Evolutionary conservation across 1,284 basidiomycete genomes (phyloP).

Genomic region (Jaminaea rosea): DNA sequence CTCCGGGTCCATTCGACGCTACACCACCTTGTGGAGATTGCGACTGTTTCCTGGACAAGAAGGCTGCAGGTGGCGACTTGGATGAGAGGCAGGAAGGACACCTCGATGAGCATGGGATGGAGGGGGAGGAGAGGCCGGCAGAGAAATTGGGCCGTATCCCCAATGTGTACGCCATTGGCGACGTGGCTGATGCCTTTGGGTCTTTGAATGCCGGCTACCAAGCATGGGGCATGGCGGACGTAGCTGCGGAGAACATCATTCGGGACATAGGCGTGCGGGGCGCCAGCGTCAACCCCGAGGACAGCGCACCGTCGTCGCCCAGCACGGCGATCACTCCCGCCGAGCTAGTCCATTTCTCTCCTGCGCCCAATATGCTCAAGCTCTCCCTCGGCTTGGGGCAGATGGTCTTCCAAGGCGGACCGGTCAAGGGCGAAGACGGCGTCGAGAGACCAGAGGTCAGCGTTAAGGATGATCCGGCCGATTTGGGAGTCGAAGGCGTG

Average conservation of each 20-base stretch:
- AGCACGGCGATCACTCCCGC: background rate
- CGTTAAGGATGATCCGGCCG: slow-evolving; percentile 32
- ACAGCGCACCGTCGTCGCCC: background rate
- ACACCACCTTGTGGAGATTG: slow-evolving; percentile 42
- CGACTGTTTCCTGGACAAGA: slow-evolving; percentile 46
- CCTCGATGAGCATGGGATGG: slow-evolving; percentile 6
- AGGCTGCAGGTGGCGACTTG: slow-evolving; percentile 13
- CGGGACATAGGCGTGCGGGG: slow-evolving; percentile 15
- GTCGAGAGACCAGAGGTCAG: slow-evolving; percentile 22
- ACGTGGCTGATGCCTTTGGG: slow-evolving; percentile 44
- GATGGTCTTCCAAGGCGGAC: slow-evolving; percentile 35
- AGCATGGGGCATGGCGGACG: slow-evolving; percentile 45
- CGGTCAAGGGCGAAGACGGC: slow-evolving; percentile 9
- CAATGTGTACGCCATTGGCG: slow-evolving; percentile 44
- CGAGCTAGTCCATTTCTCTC: slow-evolving; percentile 23
- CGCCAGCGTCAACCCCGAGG: background rate
- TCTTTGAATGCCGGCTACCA: slow-evolving; percentile 46
- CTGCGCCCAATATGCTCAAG: slow-evolving; percentile 39
- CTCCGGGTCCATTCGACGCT: slow-evolving; percentile 30
- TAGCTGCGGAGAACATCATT: slow-evolving; percentile 41
- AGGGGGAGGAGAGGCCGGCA: too few species aligned
- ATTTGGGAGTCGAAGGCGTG: slow-evolving; percentile 37
- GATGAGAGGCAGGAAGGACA: background rate
- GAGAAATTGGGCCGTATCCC: slow-evolving; percentile 12
- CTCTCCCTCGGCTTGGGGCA: slow-evolving; percentile 35